phyloP scores from a whole-genome alignment of 2,329 filamentous ascomycete genomes.

The Trichoderma arundinaceum region DNA sequence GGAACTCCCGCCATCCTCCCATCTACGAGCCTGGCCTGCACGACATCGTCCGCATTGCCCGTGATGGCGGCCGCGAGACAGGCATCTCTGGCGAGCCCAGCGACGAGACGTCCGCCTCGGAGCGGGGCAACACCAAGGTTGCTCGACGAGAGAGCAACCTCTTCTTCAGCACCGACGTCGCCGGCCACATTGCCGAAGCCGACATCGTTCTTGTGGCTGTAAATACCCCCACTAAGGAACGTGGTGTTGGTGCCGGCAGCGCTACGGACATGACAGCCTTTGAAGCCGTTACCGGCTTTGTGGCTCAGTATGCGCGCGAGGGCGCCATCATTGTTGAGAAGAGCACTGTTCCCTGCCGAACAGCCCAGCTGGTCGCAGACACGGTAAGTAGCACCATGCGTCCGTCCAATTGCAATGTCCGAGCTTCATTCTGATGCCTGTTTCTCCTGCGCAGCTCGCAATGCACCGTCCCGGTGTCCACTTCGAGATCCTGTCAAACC shows the following conservation, averaged over 20 bases:
- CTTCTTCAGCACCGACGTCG: slow-evolving; percentile 73
- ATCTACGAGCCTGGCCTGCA: slow-evolving; percentile 76
- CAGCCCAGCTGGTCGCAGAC: slow-evolving; percentile 70
- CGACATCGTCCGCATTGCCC: slow-evolving; percentile 69
- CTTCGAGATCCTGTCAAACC: slow-evolving; percentile 81
- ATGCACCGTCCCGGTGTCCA: slow-evolving; percentile 65
- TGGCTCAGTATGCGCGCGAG: slow-evolving; percentile 68
- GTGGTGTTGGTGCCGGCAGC: slow-evolving; percentile 70
- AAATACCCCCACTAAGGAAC: slow-evolving; percentile 78
- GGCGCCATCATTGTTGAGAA: slow-evolving; percentile 82
- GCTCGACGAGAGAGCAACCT: slow-evolving; percentile 66
- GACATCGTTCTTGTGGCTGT: slow-evolving; percentile 78
- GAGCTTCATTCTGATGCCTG: neutral
- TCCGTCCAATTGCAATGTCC: neutral
- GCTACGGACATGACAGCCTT: slow-evolving; percentile 76
- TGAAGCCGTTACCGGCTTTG: slow-evolving; percentile 70
- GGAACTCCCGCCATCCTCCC: slow-evolving; percentile 75
- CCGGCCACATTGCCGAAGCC: slow-evolving; percentile 65
- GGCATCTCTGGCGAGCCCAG: slow-evolving; percentile 48
- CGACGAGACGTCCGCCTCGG: slow-evolving; percentile 39
- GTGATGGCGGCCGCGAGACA: slow-evolving; percentile 60
- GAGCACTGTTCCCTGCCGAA: slow-evolving; percentile 78
- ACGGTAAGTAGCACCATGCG: slow-evolving; percentile 57
- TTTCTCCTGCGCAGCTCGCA: slow-evolving; percentile 50
- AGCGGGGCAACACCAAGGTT: slow-evolving; percentile 41